Evolutionary conservation across 345 rosid species (phyloP), one percentile per base, ranked within the genome.

Genomic region (Citrus unshiu): DNA sequence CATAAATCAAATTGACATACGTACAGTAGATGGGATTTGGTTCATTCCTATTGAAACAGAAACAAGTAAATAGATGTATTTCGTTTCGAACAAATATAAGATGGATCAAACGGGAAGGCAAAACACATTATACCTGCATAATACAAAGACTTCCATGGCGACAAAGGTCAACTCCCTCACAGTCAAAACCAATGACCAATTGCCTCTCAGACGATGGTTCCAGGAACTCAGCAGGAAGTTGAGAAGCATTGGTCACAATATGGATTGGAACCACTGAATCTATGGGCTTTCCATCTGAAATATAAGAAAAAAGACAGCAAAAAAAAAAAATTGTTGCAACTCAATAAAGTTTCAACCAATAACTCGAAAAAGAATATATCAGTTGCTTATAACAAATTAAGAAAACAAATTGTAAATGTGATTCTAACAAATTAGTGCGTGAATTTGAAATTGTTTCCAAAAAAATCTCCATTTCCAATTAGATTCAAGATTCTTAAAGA

Each of bases 141-240:
- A 95, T 83, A 85, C 99, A 95, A 72, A 95, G 98, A 30, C 75
- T 82, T 25, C 99, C 99, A 77, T 84, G 82, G 30, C 98, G 91
- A 76, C 97, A 93, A 7, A 95, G 93, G 84, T 93, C 91, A 78
- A 91, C 93, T 60, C 99, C 99, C 77, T 95, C 98, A 27, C 98
- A 95, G 75, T 95, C 99, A 84, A 95, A 92, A 34, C 98, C 99
- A 63, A 95, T 77, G 70, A 92, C 88, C 81, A 95, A 63, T 30
- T 82, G 86, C 71, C 72, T 86, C 63, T 86, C 89, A 32, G 93
- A 85, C 6, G 90, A 85, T 67, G 99, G 99, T 76, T 91, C 80
- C 78, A 93, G 72, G 85, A 95, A 95, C 30, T 91, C 95, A 84
- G 78, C 79, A 4, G 98, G 99, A 74, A 95, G 98, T 81, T 93